A percentile compares a stretch with the other conserved stretches of the same genome.
Evolutionary conservation across 1,284 basidiomycete species (phyloP).

Genomic region (Wolfiporia cocos): DNA sequence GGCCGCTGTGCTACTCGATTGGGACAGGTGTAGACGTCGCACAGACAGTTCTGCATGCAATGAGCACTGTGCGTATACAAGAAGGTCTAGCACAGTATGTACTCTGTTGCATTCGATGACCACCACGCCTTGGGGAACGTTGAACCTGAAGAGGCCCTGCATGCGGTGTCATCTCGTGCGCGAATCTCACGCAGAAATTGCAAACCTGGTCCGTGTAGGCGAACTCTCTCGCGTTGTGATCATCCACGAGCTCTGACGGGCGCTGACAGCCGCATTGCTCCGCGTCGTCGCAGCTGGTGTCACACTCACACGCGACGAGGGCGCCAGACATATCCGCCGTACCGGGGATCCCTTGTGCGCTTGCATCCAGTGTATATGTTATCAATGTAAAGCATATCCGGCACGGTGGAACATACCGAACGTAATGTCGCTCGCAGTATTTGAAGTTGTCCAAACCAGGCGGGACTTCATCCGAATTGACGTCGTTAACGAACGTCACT

Average conservation of each 20-base stretch:
- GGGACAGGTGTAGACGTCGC: slow-evolving; percentile 16
- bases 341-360: too few species aligned
- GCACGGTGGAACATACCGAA: slow-evolving; percentile 39
- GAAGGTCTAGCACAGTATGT: slow-evolving; percentile 1
- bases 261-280: slow-evolving; percentile 28
- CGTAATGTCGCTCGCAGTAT: slow-evolving; percentile 48
- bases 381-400: too few species aligned
- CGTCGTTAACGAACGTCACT: slow-evolving; percentile 40
- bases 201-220: slow-evolving; percentile 36
- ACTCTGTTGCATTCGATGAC: slow-evolving; percentile 61
- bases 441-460: slow-evolving; percentile 33
- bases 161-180: neutral
- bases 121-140: slow-evolving; percentile 35
- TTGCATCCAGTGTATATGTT: too few species aligned
- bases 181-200: neutral
- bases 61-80: neutral
- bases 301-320: slow-evolving; percentile 28
- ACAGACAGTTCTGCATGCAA: slow-evolving; percentile 21
- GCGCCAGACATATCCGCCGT: slow-evolving; percentile 13
- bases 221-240: slow-evolving; percentile 18
- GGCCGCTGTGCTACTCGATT: slow-evolving; percentile 33
- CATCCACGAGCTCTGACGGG: slow-evolving; percentile 20
- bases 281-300: slow-evolving; percentile 18
- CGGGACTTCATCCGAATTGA: slow-evolving; percentile 43
- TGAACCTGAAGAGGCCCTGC: slow-evolving; percentile 46